These are phyloP conservation scores for Alnus glutinosa DNA, from an alignment of 306 rosid genomes.

Conservation along the genomic window DNA sequence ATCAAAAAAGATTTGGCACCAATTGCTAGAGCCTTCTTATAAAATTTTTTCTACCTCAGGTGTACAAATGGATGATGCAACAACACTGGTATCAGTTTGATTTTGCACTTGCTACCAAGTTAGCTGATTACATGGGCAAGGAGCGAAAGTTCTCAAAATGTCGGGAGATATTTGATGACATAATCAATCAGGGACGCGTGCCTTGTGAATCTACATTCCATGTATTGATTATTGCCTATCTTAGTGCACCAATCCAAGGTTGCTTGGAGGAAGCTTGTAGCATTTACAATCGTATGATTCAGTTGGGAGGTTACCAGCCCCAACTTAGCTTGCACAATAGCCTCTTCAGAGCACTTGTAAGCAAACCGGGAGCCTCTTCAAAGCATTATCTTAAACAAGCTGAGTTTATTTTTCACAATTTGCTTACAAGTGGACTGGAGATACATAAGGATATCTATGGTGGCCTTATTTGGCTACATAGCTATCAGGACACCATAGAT, in stretches of 20 bases:
- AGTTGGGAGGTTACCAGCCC: conserved; percentile 90
- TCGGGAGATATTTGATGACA: conserved; percentile 87
- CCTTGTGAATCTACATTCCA: conserved; percentile 94
- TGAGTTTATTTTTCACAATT: conserved; percentile 77
- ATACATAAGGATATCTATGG: conserved; percentile 76
- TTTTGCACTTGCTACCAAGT: conserved; percentile 81
- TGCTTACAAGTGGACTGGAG: conserved; percentile 70
- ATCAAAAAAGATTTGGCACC: not conserved
- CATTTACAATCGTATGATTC: conserved; percentile 89
- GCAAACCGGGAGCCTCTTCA: conserved; percentile 64
- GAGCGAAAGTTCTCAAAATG: conserved; percentile 87
- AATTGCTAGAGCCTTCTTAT: conserved; percentile 14
- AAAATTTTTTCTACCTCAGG: conserved; percentile 39
- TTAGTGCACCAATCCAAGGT: conserved; percentile 73
- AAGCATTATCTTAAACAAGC: conserved; percentile 85
- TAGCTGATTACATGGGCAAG: conserved; percentile 92
- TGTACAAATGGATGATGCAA: conserved; percentile 96
- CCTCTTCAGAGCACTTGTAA: conserved; percentile 69
- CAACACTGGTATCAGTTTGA: conserved; percentile 79
- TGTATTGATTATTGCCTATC: conserved; percentile 83
- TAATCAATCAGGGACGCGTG: conserved; percentile 84
- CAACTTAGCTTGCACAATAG: conserved; percentile 86
- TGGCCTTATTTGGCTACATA: conserved; percentile 94
- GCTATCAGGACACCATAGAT: conserved; percentile 82
- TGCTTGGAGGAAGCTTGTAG: conserved; percentile 87